Conservation (phyloP, 257 asterid genomes). For the Gynochthodes officinalis region DNA sequence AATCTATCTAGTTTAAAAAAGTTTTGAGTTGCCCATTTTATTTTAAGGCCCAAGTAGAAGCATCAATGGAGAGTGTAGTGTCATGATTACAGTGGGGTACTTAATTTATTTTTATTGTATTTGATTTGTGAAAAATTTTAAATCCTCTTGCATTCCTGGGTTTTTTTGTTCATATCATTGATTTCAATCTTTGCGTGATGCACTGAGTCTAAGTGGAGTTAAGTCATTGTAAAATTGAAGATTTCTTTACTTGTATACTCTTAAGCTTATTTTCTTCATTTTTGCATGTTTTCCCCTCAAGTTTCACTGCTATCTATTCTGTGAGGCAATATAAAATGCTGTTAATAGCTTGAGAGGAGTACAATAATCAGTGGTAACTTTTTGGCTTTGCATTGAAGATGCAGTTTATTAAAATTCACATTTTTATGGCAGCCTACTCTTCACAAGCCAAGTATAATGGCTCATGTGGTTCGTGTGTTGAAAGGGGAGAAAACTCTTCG, state of each 20-base stretch:
- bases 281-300: not conserved
- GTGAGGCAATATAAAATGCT: not conserved
- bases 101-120: not conserved
- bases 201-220: not conserved
- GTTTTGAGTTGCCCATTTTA: not conserved
- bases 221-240: not conserved
- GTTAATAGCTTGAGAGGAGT: not conserved
- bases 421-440: slow-evolving; percentile 82
- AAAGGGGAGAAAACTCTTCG: slow-evolving; percentile 97
- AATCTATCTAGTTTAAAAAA: not conserved
- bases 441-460: slow-evolving; percentile 99
- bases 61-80: not conserved
- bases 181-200: not conserved
- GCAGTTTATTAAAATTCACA: not conserved
- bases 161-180: not conserved
- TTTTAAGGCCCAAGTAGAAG: not conserved
- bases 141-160: not conserved
- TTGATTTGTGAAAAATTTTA: not conserved
- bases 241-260: not conserved
- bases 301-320: not conserved
- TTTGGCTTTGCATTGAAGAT: slow-evolving; percentile 6
- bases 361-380: not conserved
- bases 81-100: not conserved
- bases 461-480: slow-evolving; percentile 91
- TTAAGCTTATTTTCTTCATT: not conserved